Evolutionary conservation across 2,329 filamentous ascomycete species (phyloP).

Genomic region (Exophiala spinifera): DNA sequence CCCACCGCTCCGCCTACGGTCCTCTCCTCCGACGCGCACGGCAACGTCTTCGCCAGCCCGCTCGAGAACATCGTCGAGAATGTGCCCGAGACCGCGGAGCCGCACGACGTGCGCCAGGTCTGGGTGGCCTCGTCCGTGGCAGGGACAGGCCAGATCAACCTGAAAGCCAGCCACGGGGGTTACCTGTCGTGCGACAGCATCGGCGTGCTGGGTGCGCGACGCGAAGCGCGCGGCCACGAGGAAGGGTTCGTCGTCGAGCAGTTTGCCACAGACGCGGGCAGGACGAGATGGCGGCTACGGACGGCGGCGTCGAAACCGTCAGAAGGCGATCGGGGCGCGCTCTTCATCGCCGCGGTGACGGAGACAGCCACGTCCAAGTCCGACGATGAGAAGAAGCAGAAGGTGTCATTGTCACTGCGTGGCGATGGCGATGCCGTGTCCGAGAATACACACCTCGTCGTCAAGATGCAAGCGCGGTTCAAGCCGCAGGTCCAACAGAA

Average conservation of each 20-base stretch:
- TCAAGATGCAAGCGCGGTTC: slow-evolving; percentile 93
- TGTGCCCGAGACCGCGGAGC: slow-evolving; percentile 80
- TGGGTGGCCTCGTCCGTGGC: slow-evolving; percentile 85
- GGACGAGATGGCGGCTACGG: slow-evolving; percentile 14
- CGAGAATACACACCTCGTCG: slow-evolving; percentile 38
- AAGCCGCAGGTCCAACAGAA: slow-evolving; percentile 76
- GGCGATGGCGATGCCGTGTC: slow-evolving; percentile 24
- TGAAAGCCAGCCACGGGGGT: slow-evolving; percentile 89
- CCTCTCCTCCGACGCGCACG: slow-evolving; percentile 79
- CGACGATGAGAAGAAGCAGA: slow-evolving; percentile 13
- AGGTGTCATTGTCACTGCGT: slow-evolving; percentile 25
- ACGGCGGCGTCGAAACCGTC: slow-evolving; percentile 17
- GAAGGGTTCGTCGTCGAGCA: slow-evolving; percentile 26
- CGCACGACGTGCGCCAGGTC: slow-evolving; percentile 92
- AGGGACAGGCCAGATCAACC: slow-evolving; percentile 67
- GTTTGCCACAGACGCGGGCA: slow-evolving; percentile 5
- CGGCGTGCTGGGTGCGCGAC: slow-evolving; percentile 27
- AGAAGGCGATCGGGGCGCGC: slow-evolving; percentile 14
- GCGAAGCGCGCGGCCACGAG: slow-evolving; percentile 33
- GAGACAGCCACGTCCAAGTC: slow-evolving; percentile 7
- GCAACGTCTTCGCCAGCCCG: slow-evolving; percentile 76
- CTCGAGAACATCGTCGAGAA: slow-evolving; percentile 87
- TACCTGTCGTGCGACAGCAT: slow-evolving; percentile 39
- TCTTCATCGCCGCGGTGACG: slow-evolving; percentile 15
- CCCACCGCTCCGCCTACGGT: slow-evolving; percentile 70